Percentiles rank a stretch among this genome's conserved stretches.
Evolutionary conservation across 192 early-diverging fungal genomes (phyloP).

Genomic region (Umbelopsis sp.): DNA sequence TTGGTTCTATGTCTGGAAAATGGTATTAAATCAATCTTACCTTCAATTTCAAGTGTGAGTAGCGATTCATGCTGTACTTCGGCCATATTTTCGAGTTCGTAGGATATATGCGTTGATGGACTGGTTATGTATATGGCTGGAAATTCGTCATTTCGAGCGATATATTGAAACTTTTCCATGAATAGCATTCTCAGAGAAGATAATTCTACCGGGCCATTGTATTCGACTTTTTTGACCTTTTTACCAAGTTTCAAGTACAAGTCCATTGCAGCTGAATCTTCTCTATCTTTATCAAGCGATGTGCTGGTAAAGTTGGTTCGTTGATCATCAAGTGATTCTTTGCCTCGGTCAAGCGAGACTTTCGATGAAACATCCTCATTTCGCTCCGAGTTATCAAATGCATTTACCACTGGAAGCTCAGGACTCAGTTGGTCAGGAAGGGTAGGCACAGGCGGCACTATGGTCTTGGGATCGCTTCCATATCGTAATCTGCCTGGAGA

Average conservation of each 20-base stretch:
- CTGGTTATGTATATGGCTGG: constrained; percentile 64
- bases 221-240: constrained; percentile 54
- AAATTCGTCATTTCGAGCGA: constrained; percentile 55
- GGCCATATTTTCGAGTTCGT: constrained; percentile 63
- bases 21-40: constrained; percentile 24
- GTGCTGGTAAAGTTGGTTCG: too few relatives aligned
- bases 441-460: neutral
- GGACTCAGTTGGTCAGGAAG: neutral
- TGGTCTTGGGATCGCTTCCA: neutral
- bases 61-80: constrained; percentile 61
- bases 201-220: constrained; percentile 49
- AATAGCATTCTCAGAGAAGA: constrained; percentile 60
- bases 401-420: too few relatives aligned
- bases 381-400: too few relatives aligned
- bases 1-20: neutral
- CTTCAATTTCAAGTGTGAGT: constrained; percentile 50
- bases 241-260: constrained; percentile 64
- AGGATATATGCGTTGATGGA: constrained; percentile 47
- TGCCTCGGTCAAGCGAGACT: too few relatives aligned
- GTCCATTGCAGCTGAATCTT: neutral
- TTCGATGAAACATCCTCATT: too few relatives aligned
- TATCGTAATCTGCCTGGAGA: neutral
- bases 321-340: too few relatives aligned
- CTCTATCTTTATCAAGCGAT: too few relatives aligned
- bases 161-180: constrained; percentile 64